These are phyloP conservation scores for Colletotrichum sp. DNA, from an alignment of 2,329 filamentous ascomycete species.

Conservation along the genomic window DNA sequence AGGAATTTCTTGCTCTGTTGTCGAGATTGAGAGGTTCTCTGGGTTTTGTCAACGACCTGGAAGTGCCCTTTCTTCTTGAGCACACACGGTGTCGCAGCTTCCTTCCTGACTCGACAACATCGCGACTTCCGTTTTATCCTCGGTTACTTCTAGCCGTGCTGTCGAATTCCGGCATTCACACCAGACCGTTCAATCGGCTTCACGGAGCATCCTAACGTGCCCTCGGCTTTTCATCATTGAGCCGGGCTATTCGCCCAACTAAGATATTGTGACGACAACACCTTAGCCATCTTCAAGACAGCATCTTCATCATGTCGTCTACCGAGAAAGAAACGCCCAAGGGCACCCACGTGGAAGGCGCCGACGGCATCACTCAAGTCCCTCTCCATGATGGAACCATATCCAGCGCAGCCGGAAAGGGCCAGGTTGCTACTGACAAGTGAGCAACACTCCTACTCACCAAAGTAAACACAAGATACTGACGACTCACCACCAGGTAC, in stretches of 20 bases:
- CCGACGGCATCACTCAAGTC: constrained; percentile 15
- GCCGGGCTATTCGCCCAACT: background rate
- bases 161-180: background rate
- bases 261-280: background rate
- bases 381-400: constrained; percentile 11
- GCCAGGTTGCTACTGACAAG: constrained; percentile 52
- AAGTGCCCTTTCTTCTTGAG: background rate
- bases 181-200: background rate
- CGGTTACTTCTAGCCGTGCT: background rate
- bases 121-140: background rate
- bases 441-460: constrained; percentile 27
- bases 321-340: constrained; percentile 6
- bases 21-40: fast-evolving
- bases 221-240: background rate
- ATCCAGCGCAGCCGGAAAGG: constrained; percentile 41
- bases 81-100: background rate
- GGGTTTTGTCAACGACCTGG: background rate
- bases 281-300: background rate
- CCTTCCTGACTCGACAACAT: background rate
- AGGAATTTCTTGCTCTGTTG: no score
- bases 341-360: constrained; percentile 2
- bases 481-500: constrained; percentile 37
- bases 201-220: background rate
- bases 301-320: background rate
- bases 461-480: background rate